Conservation (phyloP, 2,329 filamentous ascomycete genomes). For the Aspergillus sp. region DNA sequence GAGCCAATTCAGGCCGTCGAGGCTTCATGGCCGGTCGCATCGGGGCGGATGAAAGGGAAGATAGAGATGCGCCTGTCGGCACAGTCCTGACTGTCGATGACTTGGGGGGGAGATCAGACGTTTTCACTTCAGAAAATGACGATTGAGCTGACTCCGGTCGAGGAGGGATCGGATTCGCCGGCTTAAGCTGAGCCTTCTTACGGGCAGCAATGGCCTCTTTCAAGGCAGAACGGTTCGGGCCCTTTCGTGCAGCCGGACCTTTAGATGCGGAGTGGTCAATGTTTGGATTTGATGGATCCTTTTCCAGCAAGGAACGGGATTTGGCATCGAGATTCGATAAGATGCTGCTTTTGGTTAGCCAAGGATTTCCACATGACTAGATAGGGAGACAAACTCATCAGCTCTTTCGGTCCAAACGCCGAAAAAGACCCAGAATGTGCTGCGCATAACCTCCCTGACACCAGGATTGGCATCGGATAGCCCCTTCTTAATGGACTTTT, state of each 20-base stretch:
- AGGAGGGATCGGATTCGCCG: constrained; percentile 37
- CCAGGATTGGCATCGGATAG: constrained; percentile 85
- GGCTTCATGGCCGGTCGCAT: constrained; percentile 45
- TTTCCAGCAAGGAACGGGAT: constrained; percentile 73
- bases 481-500: constrained; percentile 85
- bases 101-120: constrained; percentile 30
- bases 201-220: constrained; percentile 82
- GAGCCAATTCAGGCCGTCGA: constrained; percentile 31
- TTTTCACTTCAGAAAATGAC: constrained; percentile 40
- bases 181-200: constrained; percentile 54
- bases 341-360: constrained; percentile 51
- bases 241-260: constrained; percentile 13
- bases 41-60: constrained; percentile 55
- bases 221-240: constrained; percentile 50
- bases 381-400: constrained; percentile 56
- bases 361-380: constrained; percentile 7
- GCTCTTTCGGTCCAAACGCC: constrained; percentile 73
- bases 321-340: constrained; percentile 73
- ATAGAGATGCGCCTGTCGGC: constrained; percentile 30
- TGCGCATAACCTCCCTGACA: constrained; percentile 79
- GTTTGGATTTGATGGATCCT: constrained; percentile 70
- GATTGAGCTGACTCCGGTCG: constrained; percentile 57
- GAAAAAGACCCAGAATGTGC: constrained; percentile 81
- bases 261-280: constrained; percentile 12
- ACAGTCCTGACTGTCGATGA: constrained; percentile 28